Conservation (phyloP, 768 basidiomycete genomes). For the Gyrodon lividus region DNA sequence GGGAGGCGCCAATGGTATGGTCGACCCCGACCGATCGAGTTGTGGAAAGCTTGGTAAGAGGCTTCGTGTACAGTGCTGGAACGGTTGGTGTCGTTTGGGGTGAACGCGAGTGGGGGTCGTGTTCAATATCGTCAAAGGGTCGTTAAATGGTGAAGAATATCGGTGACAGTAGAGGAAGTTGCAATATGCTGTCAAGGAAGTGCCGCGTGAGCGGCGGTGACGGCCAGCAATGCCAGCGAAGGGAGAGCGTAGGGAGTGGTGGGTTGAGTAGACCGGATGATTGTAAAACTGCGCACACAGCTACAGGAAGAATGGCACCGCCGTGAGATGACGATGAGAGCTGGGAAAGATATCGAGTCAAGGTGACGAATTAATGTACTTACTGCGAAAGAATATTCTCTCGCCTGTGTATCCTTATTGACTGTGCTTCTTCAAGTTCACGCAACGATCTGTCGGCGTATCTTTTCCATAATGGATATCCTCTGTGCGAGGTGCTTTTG, state of each 20-base stretch:
- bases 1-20: constrained; percentile 17
- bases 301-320: constrained; percentile 17
- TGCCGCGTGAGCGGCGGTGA: constrained; percentile 9
- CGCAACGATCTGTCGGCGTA: constrained; percentile 28
- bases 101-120: constrained; percentile 8
- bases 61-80: no score
- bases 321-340: constrained; percentile 15
- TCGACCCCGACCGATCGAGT: neutral
- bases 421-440: constrained; percentile 17
- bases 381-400: constrained; percentile 13
- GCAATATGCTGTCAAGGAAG: constrained; percentile 2
- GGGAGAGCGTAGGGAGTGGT: constrained; percentile 15
- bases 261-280: neutral
- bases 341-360: constrained; percentile 7
- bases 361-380: constrained; percentile 21
- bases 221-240: neutral
- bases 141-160: constrained; percentile 21
- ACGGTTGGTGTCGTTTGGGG: constrained; percentile 1
- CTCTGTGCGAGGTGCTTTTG: constrained; percentile 26
- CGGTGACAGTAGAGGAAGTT: neutral
- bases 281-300: neutral
- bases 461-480: constrained; percentile 27
- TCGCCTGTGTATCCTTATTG: constrained; percentile 32
- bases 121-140: constrained; percentile 26
- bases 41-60: no score